Evolutionary conservation across 805 yeast species (phyloP), one percentile per base, ranked within the genome.

Genomic region (Lipomyces yamanashiensis): DNA sequence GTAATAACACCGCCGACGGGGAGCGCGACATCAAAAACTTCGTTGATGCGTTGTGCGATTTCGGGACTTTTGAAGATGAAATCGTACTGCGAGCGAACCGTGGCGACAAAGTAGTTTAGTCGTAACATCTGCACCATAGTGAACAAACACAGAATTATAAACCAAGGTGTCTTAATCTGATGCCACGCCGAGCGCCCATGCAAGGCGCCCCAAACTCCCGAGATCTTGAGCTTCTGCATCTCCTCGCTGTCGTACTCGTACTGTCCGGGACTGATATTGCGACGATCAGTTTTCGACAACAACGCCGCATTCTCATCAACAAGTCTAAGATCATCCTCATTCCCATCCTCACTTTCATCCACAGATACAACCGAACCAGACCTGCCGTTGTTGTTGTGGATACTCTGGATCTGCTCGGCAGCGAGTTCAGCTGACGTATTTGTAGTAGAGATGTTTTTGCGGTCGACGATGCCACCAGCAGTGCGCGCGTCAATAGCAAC

Each of bases 51-150:
- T 33, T 81, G 74, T 0, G 96, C 96, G 2, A 71, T 67, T 2
- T 79, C 74, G 8, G 77, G 77, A 68, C 79, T 79, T 12, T 83
- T 84, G 59, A 91, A 80, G 65, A 92, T 81, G 72, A 80, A 93
- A 33, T 81, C 82, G 79, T 91, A 96, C 77, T 92, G 98, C 0
- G 96, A 79, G 71, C 86, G 84, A 41, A 92, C 80, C 1, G 98
- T 90, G 8, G 97, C 98, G 59, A 92, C 95, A 76, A 91, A 93
- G 75, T 90, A 93, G 78, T 92, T 92, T 70, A 92, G 87, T 74
- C 98, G 81, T 50, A 93, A 81, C 97, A 92, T 92, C 75, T 91
- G 96, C 62, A 92, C 82, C 2, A 92, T 84, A 6, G 97, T 89
- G 75, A 92, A 90, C 1, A 84, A 72, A 33, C 90, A 84, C 89